Conservation (phyloP, 2,329 filamentous ascomycete species). For the Septoria petroselini region DNA sequence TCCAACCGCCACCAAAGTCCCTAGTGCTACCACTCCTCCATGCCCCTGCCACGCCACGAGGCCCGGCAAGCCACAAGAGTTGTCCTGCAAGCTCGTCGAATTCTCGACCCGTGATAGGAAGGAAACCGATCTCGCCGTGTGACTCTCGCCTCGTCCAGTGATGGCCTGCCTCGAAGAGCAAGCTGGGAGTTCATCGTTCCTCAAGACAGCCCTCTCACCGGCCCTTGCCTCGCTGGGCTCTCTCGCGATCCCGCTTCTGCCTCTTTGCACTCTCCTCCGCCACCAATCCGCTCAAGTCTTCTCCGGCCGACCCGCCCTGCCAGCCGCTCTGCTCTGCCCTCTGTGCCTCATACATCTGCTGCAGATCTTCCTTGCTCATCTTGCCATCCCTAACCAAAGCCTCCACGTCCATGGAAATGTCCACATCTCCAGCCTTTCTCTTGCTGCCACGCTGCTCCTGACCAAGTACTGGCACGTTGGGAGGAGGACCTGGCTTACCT, state of each 20-base stretch:
- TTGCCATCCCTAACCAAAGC: slow-evolving; percentile 70
- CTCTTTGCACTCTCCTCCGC: slow-evolving; percentile 87
- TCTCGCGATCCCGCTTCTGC: slow-evolving; percentile 82
- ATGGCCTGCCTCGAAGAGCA: no score
- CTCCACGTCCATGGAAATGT: slow-evolving; percentile 87
- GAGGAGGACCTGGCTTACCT: slow-evolving; percentile 37
- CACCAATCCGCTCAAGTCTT: slow-evolving; percentile 94
- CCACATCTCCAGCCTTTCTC: slow-evolving; percentile 86
- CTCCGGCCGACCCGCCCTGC: slow-evolving; percentile 65
- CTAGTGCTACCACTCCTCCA: neutral
- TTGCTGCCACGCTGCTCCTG: slow-evolving; percentile 78
- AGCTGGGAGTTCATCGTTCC: no score
- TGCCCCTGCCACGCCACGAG: neutral
- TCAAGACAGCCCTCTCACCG: neutral
- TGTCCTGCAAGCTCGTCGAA: neutral
- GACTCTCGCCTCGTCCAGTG: no score
- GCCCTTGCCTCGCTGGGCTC: slow-evolving; percentile 47
- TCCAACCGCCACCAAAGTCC: neutral
- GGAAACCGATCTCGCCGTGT: no score
- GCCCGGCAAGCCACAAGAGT: neutral
- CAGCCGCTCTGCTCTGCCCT: slow-evolving; percentile 62
- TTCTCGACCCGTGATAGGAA: no score
- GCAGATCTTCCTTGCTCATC: slow-evolving; percentile 79
- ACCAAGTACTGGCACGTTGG: slow-evolving; percentile 70
- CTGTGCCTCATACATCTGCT: slow-evolving; percentile 72